Evolutionary conservation across 495 filamentous ascomycete species (phyloP).

Genomic region (Endocarpon pusillum): DNA sequence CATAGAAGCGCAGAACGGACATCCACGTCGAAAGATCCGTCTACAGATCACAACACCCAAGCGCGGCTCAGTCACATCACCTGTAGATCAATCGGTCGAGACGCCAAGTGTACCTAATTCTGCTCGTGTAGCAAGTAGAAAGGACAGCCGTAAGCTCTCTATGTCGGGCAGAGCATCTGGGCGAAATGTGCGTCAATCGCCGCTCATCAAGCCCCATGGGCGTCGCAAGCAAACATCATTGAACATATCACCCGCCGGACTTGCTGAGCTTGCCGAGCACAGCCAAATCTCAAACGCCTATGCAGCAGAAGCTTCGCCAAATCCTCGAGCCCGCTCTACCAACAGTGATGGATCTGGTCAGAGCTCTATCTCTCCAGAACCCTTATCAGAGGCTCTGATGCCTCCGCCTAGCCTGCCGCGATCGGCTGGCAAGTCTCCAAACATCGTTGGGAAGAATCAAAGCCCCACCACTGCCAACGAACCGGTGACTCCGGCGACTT

Average conservation of each 20-base stretch:
- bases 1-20: slow-evolving; percentile 59
- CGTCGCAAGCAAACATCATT: slow-evolving; percentile 43
- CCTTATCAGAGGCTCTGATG: slow-evolving; percentile 52
- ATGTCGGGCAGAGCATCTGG: slow-evolving; percentile 23
- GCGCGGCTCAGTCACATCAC: slow-evolving; percentile 27
- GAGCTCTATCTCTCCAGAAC: slow-evolving; percentile 56
- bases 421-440: slow-evolving; percentile 34
- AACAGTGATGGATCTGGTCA: slow-evolving; percentile 44
- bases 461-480: slow-evolving; percentile 19
- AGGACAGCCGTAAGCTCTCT: slow-evolving; percentile 24
- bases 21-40: slow-evolving; percentile 19
- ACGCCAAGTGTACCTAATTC: slow-evolving; percentile 19
- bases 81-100: slow-evolving; percentile 27
- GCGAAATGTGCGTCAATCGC: slow-evolving; percentile 52
- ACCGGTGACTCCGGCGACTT: slow-evolving; percentile 68
- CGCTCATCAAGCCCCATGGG: slow-evolving; percentile 62
- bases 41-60: slow-evolving; percentile 20
- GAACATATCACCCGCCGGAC: slow-evolving; percentile 34
- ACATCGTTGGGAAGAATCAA: slow-evolving; percentile 24
- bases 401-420: slow-evolving; percentile 46
- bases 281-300: slow-evolving; percentile 16
- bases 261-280: slow-evolving; percentile 31
- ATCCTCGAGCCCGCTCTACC: too few species aligned
- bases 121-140: slow-evolving; percentile 20
- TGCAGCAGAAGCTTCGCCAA: slow-evolving; percentile 22